phyloP scores from a whole-genome alignment of 371 early-diverging fungal genomes.

The Saksenaea oblongispora region DNA sequence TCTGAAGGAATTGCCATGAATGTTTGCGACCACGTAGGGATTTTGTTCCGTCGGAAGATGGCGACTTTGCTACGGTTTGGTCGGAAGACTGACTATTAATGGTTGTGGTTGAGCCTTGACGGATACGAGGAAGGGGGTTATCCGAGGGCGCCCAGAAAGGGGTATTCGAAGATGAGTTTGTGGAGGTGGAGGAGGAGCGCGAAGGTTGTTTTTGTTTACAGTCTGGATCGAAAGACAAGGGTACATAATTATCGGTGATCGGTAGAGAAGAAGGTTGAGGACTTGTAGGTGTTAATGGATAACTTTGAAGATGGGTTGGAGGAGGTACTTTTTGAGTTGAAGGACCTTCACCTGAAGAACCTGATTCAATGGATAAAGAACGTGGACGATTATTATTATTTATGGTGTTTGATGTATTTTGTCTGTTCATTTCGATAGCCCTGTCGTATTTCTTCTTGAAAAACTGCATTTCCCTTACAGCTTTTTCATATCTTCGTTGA shows the following conservation, averaged over 20 bases:
- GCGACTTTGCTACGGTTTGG: background rate
- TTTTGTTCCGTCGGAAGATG: constrained; percentile 8
- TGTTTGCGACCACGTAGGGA: background rate
- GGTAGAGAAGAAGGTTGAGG: constrained; percentile 28
- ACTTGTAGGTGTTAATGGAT: constrained; percentile 28
- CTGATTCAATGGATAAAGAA: constrained; percentile 32
- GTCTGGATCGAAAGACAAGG: constrained; percentile 1
- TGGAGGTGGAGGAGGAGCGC: constrained; percentile 19
- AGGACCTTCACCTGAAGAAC: constrained; percentile 6
- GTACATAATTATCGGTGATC: background rate
- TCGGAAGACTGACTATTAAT: background rate
- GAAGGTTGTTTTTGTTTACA: constrained; percentile 11
- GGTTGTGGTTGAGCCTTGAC: constrained; percentile 22
- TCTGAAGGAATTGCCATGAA: constrained; percentile 5
- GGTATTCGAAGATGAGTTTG: constrained; percentile 2
- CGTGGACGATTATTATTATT: constrained; percentile 18
- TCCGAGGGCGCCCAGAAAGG: constrained; percentile 14
- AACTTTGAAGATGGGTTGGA: background rate
- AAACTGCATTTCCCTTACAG: constrained; percentile 53
- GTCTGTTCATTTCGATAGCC: constrained; percentile 2
- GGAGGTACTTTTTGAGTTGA: constrained; percentile 1
- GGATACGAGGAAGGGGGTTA: constrained; percentile 19
- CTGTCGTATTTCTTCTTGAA: constrained; percentile 43
- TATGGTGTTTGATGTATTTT: constrained; percentile 18
- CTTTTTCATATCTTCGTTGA: constrained; percentile 45